Base-by-base conservation (phyloP, 2,329 filamentous ascomycete genomes). In the Exophiala aquamarina region DNA sequence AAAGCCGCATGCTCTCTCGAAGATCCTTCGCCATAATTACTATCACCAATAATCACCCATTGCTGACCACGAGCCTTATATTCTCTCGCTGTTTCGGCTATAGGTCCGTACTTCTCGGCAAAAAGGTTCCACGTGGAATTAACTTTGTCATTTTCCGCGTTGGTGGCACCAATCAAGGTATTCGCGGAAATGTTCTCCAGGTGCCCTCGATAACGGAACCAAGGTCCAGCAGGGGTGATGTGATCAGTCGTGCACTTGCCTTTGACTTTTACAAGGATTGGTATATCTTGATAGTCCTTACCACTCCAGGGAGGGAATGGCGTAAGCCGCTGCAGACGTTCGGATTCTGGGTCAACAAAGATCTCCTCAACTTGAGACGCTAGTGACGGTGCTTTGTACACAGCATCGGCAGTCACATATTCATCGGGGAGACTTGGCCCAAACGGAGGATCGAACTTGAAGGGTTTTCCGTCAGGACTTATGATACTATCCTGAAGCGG, bases 161-260 rank as follows among this genome's bases (percentile, higher is more conserved):
- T 98, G 75, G 90, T 89, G 64, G 93, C 93, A 76, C 92, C 92
- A 62, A 96, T 96, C 70, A 96, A 75, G 89, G 95, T 94, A 83
- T 96, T 96, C 84, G 96, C 96, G 68, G 91, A 95, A 76, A 96
- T 96, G 82, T 97, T 96, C 83, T 96, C 91, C 65, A 97, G 81
- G 70, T 97, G 92, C 54, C 92, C 92, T 81, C 91, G 89, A 83
- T 96, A 96, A 81, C 96, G 96, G 71, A 96, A 79, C 90, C 90
- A 95, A 54, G 90, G 90, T 59, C 90, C 90, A 59, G 90, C 90
- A 88, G 94, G 93, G 54, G 89, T 95, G 74, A 95, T 95, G 77
- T 95, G 90, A 67, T 95, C 90, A 56, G 90, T 95, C 57, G 90
- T 96, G 59, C 89, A 95, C 83, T 96, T 96, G 72, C 91, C 91